Conservation (phyloP, 768 basidiomycete genomes). For the Mycena maculata region DNA sequence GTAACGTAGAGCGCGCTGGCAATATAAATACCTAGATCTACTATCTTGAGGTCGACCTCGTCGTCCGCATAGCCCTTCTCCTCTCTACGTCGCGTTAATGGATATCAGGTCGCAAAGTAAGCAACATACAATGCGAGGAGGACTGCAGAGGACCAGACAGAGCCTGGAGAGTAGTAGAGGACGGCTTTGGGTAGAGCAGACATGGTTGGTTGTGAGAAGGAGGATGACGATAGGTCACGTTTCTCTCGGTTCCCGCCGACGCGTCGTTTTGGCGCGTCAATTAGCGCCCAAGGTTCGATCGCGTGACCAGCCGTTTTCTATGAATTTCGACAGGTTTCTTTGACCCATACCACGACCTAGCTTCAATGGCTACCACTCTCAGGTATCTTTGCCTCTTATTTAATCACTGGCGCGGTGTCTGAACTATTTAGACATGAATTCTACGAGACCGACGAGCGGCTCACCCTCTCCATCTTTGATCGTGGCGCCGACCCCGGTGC, state of each 20-base stretch:
- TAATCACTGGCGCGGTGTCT: neutral
- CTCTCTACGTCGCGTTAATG: constrained; percentile 47
- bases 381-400: constrained; percentile 42
- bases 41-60: constrained; percentile 76
- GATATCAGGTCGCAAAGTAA: neutral
- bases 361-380: constrained; percentile 51
- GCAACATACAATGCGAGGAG: constrained; percentile 66
- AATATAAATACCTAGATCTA: constrained; percentile 80
- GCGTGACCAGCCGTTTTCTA: neutral
- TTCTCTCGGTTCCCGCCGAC: neutral
- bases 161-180: constrained; percentile 73
- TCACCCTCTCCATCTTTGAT: constrained; percentile 84
- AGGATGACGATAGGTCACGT: constrained; percentile 19
- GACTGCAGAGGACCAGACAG: constrained; percentile 74
- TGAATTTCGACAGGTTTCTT: neutral
- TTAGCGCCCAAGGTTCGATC: neutral
- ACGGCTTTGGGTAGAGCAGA: constrained; percentile 76
- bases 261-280: no score
- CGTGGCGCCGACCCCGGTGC: constrained; percentile 75
- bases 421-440: constrained; percentile 76
- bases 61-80: constrained; percentile 90
- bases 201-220: constrained; percentile 39
- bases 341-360: no score
- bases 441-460: constrained; percentile 84
- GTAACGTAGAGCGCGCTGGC: no score